phyloP scores from a whole-genome alignment of 2,329 filamentous ascomycete genomes.

The Trichoderma asperellum region DNA sequence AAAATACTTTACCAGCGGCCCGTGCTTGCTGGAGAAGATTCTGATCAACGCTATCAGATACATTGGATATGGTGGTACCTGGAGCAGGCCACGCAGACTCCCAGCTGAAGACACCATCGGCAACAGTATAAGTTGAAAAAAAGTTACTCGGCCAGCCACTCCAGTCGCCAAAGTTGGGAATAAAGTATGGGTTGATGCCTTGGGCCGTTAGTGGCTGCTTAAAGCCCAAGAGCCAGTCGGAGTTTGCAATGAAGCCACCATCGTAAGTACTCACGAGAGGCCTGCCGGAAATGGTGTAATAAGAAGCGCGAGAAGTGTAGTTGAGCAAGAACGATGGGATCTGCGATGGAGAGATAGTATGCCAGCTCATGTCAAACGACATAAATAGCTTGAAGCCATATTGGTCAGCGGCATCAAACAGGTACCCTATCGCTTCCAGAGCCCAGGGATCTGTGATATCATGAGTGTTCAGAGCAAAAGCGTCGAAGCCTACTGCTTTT shows the following conservation, averaged over 20 bases:
- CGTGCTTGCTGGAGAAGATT: conserved; percentile 9
- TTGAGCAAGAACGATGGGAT: conserved; percentile 11
- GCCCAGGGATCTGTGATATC: conserved; percentile 20
- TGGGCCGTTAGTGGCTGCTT: neutral
- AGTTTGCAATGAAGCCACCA: conserved; percentile 14
- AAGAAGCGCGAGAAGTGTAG: conserved; percentile 17
- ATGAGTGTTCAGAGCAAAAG: conserved; percentile 21
- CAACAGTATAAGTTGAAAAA: conserved; percentile 8
- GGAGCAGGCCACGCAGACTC: conserved; percentile 21
- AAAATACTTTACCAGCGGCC: conserved; percentile 5
- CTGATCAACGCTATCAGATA: conserved; percentile 11
- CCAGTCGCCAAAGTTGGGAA: conserved; percentile 18
- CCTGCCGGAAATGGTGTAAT: neutral
- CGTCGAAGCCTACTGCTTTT: conserved; percentile 18
- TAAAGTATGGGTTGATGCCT: conserved; percentile 19
- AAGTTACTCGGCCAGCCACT: conserved; percentile 19
- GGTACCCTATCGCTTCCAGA: neutral
- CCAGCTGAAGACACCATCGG: conserved; percentile 14
- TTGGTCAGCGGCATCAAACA: conserved; percentile 13
- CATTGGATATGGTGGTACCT: conserved; percentile 5
- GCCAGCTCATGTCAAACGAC: conserved; percentile 24
- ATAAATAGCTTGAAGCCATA: conserved; percentile 21
- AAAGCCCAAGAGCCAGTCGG: conserved; percentile 11
- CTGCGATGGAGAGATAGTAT: neutral
- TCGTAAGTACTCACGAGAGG: conserved; percentile 18